These are phyloP conservation scores for Pelargonium nanum DNA, from an alignment of 345 rosid genomes.

Conservation along the genomic window DNA sequence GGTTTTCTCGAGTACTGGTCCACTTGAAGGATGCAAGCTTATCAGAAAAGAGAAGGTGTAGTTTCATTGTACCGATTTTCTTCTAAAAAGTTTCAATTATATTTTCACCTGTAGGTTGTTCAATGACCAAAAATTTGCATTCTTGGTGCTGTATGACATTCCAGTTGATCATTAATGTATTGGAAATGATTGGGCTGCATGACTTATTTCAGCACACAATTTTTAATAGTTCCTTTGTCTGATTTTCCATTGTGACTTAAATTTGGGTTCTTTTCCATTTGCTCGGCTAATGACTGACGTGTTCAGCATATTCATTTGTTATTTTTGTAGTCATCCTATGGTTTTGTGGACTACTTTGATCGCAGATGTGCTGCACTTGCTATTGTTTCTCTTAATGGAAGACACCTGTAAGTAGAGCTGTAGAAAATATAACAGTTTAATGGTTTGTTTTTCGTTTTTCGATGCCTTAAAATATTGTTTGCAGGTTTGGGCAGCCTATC, in stretches of 20 bases:
- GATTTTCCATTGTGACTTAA: not conserved
- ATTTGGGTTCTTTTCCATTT: not conserved
- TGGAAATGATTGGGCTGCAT: not conserved
- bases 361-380: conserved; percentile 79
- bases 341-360: conserved; percentile 87
- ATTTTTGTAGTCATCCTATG: conserved; percentile 77
- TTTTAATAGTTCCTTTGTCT: not conserved
- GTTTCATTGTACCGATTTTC: not conserved
- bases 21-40: conserved; percentile 63
- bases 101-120: not conserved
- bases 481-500: conserved; percentile 97
- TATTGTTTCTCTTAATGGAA: conserved; percentile 66
- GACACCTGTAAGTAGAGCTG: conserved; percentile 58
- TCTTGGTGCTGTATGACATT: not conserved
- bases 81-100: not conserved
- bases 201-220: not conserved
- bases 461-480: conserved; percentile 3
- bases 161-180: not conserved
- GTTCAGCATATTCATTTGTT: conserved; percentile 3
- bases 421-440: not conserved
- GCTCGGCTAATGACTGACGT: conserved; percentile 2
- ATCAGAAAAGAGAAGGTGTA: conserved; percentile 59
- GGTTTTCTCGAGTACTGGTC: conserved; percentile 57
- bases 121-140: not conserved
- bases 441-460: conserved; percentile 1